phyloP scores from a whole-genome alignment of 257 asterid species.

The Linaria vulgaris region DNA sequence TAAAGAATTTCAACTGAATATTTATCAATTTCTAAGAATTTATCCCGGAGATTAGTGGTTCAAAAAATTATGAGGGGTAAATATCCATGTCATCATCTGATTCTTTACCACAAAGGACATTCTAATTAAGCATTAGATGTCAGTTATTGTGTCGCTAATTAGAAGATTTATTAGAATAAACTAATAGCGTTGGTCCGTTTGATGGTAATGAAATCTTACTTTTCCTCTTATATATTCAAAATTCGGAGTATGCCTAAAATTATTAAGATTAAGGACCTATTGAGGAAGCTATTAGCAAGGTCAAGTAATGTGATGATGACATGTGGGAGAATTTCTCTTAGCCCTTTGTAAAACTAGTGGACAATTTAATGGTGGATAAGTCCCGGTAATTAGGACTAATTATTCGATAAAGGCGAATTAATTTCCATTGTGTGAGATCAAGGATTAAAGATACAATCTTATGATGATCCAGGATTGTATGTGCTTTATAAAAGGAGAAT shows the following conservation, averaged over 20 bases:
- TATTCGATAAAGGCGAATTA: slow-evolving; percentile 15
- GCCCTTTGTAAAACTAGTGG: slow-evolving; percentile 30
- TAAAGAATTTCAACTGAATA: too few species aligned
- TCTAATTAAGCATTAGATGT: slow-evolving; percentile 9
- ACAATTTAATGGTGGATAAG: slow-evolving; percentile 28
- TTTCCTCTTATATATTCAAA: not conserved
- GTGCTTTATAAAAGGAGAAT: not conserved
- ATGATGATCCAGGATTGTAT: slow-evolving; percentile 19
- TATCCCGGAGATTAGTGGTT: too few species aligned
- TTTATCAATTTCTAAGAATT: too few species aligned
- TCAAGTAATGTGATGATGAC: slow-evolving; percentile 5
- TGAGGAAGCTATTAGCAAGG: slow-evolving; percentile 6
- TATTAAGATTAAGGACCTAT: slow-evolving; percentile 33
- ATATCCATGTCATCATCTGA: slow-evolving; percentile 28
- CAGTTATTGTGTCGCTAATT: slow-evolving; percentile 5
- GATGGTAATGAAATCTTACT: slow-evolving; percentile 6
- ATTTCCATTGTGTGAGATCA: slow-evolving; percentile 38
- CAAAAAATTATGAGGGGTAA: too few species aligned
- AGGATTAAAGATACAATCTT: slow-evolving; percentile 32
- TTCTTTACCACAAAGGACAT: slow-evolving; percentile 27
- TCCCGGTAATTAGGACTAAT: slow-evolving; percentile 21
- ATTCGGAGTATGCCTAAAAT: not conserved
- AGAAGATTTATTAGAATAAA: slow-evolving; percentile 19
- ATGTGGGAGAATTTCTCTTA: slow-evolving; percentile 32
- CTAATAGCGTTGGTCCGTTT: slow-evolving; percentile 30